Percentiles rank a stretch among this genome's conserved stretches.
phyloP scores from a whole-genome alignment of 2,329 filamentous ascomycete species.

The Talaromyces marneffei region DNA sequence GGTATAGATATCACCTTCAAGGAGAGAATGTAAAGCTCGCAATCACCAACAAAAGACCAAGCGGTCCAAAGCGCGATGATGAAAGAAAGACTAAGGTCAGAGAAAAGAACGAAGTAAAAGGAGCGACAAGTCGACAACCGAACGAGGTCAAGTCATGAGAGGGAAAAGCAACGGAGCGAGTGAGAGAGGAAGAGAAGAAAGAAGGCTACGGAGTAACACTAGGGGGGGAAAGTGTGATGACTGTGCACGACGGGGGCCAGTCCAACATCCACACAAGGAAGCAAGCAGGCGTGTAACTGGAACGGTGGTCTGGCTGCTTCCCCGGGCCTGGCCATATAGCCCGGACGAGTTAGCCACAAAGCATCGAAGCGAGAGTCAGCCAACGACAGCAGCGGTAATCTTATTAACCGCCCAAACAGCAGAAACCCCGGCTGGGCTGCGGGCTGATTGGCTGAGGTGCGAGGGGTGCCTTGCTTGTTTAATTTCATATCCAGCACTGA shows the following conservation, averaged over 20 bases:
- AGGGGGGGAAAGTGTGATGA: background rate
- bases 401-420: background rate
- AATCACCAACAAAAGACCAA: background rate
- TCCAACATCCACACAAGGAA: too few relatives aligned
- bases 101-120: conserved; percentile 17
- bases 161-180: background rate
- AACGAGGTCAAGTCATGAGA: conserved; percentile 6
- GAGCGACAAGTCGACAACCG: conserved; percentile 8
- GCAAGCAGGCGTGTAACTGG: background rate
- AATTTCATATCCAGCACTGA: background rate
- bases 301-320: background rate
- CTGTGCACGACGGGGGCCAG: background rate
- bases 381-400: background rate
- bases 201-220: background rate
- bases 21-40: conserved; percentile 6
- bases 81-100: conserved; percentile 26
- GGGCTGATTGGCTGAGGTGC: background rate
- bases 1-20: conserved; percentile 1
- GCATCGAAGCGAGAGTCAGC: background rate
- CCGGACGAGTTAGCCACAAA: background rate
- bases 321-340: background rate
- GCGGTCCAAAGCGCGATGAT: conserved; percentile 13
- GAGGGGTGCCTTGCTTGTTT: conserved; percentile 5
- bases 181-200: background rate
- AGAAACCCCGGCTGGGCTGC: too few relatives aligned